These are phyloP conservation scores for Houttuynia cordata DNA, from an alignment of 164 flowering plant genomes.

Conservation along the genomic window DNA sequence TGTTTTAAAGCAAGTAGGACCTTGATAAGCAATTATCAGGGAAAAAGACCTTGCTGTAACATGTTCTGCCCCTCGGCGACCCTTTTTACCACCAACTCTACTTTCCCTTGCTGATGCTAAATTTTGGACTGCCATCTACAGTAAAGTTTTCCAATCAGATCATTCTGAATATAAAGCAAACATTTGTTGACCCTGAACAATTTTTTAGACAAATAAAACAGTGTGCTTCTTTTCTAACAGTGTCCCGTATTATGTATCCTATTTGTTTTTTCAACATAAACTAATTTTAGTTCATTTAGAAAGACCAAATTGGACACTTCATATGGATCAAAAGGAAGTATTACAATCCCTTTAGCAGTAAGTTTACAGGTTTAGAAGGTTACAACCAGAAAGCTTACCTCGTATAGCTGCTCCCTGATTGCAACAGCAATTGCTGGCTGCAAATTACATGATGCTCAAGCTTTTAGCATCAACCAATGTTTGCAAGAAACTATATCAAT, in stretches of 20 bases:
- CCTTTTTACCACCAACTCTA: constrained; percentile 76
- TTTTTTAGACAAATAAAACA: too few relatives aligned
- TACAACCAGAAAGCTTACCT: constrained; percentile 32
- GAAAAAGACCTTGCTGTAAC: constrained; percentile 43
- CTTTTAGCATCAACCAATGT: neutral
- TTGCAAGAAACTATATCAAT: too few relatives aligned
- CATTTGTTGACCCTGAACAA: too few relatives aligned
- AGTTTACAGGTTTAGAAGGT: neutral
- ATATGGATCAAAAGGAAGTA: too few relatives aligned
- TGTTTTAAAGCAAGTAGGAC: neutral
- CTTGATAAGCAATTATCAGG: neutral
- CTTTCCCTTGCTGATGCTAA: constrained; percentile 80
- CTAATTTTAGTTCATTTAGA: too few relatives aligned
- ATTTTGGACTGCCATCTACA: constrained; percentile 73
- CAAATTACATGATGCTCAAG: constrained; percentile 3
- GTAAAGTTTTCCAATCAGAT: neutral
- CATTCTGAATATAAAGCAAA: neutral
- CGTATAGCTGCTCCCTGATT: constrained; percentile 94
- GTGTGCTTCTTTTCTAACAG: too few relatives aligned
- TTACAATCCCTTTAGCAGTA: neutral
- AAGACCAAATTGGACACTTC: too few relatives aligned
- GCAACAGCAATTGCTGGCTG: constrained; percentile 98
- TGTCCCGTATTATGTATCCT: too few relatives aligned
- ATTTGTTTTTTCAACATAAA: too few relatives aligned
- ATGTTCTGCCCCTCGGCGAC: constrained; percentile 60